Base-by-base conservation (phyloP, 2,329 filamentous ascomycete genomes). In the Sporothrix brasiliensis region DNA sequence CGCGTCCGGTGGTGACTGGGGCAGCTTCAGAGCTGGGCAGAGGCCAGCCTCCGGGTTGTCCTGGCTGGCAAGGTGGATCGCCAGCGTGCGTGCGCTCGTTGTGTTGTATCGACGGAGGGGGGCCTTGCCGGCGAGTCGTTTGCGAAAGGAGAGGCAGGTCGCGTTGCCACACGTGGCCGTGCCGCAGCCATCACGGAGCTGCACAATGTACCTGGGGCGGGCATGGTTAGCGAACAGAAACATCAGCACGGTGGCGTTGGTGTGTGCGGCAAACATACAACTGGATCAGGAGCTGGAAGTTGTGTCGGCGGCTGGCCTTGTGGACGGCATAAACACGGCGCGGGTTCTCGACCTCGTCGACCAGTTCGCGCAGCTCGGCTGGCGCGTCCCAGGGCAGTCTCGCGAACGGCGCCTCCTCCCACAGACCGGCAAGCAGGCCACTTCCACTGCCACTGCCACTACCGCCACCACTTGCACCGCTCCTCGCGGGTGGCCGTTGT, bases 171-270 rank as follows among this genome's bases (percentile, higher is more conserved):
- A 97, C 67, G 84, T 82, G 68, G 84, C 81, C 73, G 86, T 87
- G 73, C 87, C 88, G 78, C 93, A 97, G 73, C 93, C 93, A 74
- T 91, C 86, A 70, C 93, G 88, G n/a, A 97, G 87, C 80, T 97
- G 93, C 47, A 87, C 83, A 66, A 94, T 88, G 77, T 92, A 96
- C 76, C 92, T 94, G 13, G 3, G 4, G 7, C 73, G 3, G 4
- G 7, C 73, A 60, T 72, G 34, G 73, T 74, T 66, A 76, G 71
- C 49, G 67, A 27, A 69, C 68, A 44, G 19, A 11, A 11, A 21
- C 21, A 11, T 27, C 41, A 24, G 41, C 14, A 14, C 24, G 30
- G 39, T 30, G 21, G 21, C 72, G 70, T 14, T 69, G 63, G 67
- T 6, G 10, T 6, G 21, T 39, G 39, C 6, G 2, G n/a, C 66